Base-by-base conservation (phyloP, 164 flowering plant genomes). In the Litsea cubeba region DNA sequence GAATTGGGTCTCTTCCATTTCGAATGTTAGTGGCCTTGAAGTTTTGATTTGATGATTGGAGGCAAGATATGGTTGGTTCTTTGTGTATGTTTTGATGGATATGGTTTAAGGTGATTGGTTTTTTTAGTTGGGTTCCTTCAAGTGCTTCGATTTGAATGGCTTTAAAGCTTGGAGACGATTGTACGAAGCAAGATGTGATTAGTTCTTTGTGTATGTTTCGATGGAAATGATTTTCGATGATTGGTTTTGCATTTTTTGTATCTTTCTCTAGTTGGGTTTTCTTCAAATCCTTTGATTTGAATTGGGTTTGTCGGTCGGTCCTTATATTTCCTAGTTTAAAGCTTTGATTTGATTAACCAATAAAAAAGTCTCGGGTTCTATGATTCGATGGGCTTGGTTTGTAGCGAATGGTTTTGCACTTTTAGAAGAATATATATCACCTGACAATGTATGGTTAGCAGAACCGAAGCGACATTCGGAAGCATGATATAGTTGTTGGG, bases 261-360 rank as follows among this genome's bases (percentile, higher is more conserved):
- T 22, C 66, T 63, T 22, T 63, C 24, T 10, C 4, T 63, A 20
- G 66, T 63, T 63, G 66, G 28, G 25, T 24, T 22, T 24, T 63
- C 26, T 63, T 63, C 26, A 20, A 63, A 63, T 63, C 14, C 25
- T 63, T 63, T 63, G 66, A 63, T 24, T 63, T 63, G 66, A 63
- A 22, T 2, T 63, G 26, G 14, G 66, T 63, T 63, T 24, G 12
- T 22, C 0, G 24, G 12, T 22, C 20, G 24, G 22, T 24, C 14
- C 12, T n/a, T 3, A 1, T 10, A n/a, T n/a, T 63, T 22, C n/a
- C n/a, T 14, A 24, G 65, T 20, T 63, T 22, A 22, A n/a, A 23
- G 26, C 26, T 63, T 7, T 63, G 65, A 63, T 63, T 24, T 63
- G 24, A 20, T 63, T 63, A 22, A 15, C 12, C 26, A 11, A n/a